Evolutionary conservation across 2,329 filamentous ascomycete genomes (phyloP), one percentile per base, ranked within the genome.

Genomic region (Dryadomyces quercus-mongolicae): DNA sequence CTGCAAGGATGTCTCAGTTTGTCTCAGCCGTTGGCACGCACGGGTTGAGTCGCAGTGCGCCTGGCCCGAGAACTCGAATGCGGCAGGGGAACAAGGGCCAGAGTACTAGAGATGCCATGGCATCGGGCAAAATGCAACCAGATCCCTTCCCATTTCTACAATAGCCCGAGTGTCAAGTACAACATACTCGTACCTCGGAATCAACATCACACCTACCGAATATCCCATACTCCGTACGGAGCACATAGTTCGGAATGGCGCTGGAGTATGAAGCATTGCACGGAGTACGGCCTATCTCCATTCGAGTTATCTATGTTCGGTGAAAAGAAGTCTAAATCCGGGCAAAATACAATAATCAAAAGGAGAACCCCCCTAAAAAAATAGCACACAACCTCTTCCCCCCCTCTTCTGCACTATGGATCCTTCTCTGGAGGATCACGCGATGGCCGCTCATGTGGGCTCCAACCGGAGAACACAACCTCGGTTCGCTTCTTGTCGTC

Each of bases 381-480:
- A 15, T 43, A 10, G n/a, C n/a, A 8, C 22, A 2, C 43, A 46
- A 40, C 10, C 15, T 36, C 18, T 25, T 5, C 38, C 13, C 2
- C 4, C n/a, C 44, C 7, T 20, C 13, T n/a, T n/a, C 25, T 38
- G 22, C 16, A 5, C 53, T 42, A 51, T n/a, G 36, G 13, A 20
- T 52, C 53, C 1, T 36, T 20, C 38, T 54, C 53, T 2, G 56
- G 56, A 2, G 50, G 54, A 31, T 58, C 55, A 3, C 51, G 36
- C 15, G 55, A 36, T 4, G 59, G 59, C 31, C 59, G 54, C 25
- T 58, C 54, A 22, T 60, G 59, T 3, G 59, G 59, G 20, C 59
- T 60, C 59, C 58, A 60, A 36, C 59, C 59, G 2, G 42, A 36
- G 51, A 60, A 60, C 15, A 52, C 55, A 10, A 59, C 34, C 21